Base-by-base conservation (phyloP, 2,329 filamentous ascomycete species). In the Botrytis tulipae region DNA sequence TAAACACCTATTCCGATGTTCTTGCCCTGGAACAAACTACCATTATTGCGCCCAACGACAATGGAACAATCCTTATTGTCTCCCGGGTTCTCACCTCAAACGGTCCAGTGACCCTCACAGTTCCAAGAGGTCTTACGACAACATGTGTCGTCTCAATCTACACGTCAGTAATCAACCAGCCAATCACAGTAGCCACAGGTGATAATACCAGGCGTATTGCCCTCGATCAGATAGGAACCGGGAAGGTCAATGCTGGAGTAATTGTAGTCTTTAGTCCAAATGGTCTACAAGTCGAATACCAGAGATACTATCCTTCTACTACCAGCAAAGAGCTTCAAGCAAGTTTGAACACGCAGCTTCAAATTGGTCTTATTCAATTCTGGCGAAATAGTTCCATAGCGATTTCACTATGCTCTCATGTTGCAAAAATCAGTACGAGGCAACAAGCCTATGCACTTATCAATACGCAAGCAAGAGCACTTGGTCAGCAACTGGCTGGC, bases 261-360 rank as follows among this genome's bases (percentile, higher is more conserved):
- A 54, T 68, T 40, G 35, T 68, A 22, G 65, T 68, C 16, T 68
- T 68, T 20, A 68, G 46, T 18, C 65, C 46, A 29, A 29, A 4
- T 40, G 65, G 65, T 12, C 25, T 68, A n/a, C 46, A 68, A 51
- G 25, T 68, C n/a, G 65, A 68, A 18, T 68, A 68, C 20, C 65
- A 68, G 46, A 68, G 22, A 32, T 22, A 54, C 51, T 68, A 68
- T 48, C 65, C 65, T 40, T 20, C 46, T 54, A 54, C 65, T 25
- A 54, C 65, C 2, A 68, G 65, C 42, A 54, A 68, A 16, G 65
- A 68, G 6, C 65, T 68, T 68, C 65, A 68, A 54, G 46, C 65
- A 16, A 68, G 46, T n/a, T 9, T 68, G 46, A 68, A 68, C 25
- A 68, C 65, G 12, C 65, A 68, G 25, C 46, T 68, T 16, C 65